Conservation (phyloP, 2,329 filamentous ascomycete species). For the Onygenales sp. region DNA sequence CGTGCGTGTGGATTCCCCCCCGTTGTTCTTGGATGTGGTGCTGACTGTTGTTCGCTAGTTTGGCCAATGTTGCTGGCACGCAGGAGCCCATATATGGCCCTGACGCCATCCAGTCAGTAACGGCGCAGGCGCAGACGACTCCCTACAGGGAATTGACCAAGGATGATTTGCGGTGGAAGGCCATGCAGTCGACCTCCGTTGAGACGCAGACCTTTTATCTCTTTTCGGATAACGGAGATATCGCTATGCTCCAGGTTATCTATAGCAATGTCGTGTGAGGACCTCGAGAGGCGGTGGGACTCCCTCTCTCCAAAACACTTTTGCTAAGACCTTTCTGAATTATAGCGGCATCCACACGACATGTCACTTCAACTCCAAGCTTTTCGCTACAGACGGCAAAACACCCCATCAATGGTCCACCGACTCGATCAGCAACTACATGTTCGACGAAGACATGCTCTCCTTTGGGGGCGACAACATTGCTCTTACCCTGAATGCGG, state of each 20-base stretch:
- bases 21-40: conserved; percentile 9
- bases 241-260: conserved; percentile 81
- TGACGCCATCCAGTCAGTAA: conserved; percentile 74
- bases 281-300: neutral
- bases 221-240: conserved; percentile 64
- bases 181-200: conserved; percentile 74
- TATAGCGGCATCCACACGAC: conserved; percentile 78
- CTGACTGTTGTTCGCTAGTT: conserved; percentile 27
- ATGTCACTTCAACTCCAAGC: conserved; percentile 87
- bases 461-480: conserved; percentile 81
- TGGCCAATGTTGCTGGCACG: conserved; percentile 78
- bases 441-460: conserved; percentile 74
- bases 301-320: conserved; percentile 1
- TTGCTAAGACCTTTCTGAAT: conserved; percentile 8
- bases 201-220: conserved; percentile 96
- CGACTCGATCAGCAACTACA: conserved; percentile 65
- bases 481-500: conserved; percentile 75
- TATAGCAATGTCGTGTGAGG: conserved; percentile 93
- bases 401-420: conserved; percentile 76
- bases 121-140: conserved; percentile 69
- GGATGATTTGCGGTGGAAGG: conserved; percentile 73
- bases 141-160: conserved; percentile 72
- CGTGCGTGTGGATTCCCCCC: conserved; percentile 48
- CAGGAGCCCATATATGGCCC: conserved; percentile 94
- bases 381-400: conserved; percentile 67